Conservation (phyloP, 2,329 filamentous ascomycete genomes). For the Alternaria novae-zelandiae region DNA sequence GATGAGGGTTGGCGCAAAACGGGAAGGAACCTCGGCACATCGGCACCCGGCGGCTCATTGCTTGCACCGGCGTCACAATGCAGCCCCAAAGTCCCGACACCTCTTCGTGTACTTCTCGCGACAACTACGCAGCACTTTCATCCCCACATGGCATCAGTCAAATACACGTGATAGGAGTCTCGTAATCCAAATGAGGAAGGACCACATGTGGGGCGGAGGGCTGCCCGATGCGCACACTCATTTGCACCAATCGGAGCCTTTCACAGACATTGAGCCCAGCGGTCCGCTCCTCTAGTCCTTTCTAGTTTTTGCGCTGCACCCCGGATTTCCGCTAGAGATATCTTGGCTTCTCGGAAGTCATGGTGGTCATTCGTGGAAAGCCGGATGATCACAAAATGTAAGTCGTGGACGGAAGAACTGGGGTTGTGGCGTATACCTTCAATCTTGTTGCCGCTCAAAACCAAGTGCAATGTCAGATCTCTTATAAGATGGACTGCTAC, state of each 20-base stretch:
- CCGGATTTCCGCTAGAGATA: background rate
- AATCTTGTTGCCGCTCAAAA: background rate
- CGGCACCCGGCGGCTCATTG: background rate
- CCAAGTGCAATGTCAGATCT: background rate
- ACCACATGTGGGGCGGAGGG: background rate
- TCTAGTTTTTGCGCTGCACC: background rate
- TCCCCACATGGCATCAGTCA: background rate
- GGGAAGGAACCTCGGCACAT: background rate
- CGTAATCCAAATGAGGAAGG: background rate
- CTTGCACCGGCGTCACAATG: background rate
- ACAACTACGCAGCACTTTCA: background rate
- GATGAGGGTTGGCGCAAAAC: background rate
- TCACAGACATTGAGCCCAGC: background rate
- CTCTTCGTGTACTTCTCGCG: background rate
- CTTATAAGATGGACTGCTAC: background rate
- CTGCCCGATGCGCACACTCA: slow-evolving; percentile 1
- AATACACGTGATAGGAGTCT: background rate
- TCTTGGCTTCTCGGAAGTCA: background rate
- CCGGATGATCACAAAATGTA: background rate
- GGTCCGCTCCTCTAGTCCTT: background rate
- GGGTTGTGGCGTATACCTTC: background rate
- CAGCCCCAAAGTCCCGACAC: background rate
- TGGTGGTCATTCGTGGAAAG: background rate
- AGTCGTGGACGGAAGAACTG: background rate
- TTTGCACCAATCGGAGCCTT: slow-evolving; percentile 20